phyloP scores from a whole-genome alignment of 768 basidiomycete species.

The Sarcodon sp. region DNA sequence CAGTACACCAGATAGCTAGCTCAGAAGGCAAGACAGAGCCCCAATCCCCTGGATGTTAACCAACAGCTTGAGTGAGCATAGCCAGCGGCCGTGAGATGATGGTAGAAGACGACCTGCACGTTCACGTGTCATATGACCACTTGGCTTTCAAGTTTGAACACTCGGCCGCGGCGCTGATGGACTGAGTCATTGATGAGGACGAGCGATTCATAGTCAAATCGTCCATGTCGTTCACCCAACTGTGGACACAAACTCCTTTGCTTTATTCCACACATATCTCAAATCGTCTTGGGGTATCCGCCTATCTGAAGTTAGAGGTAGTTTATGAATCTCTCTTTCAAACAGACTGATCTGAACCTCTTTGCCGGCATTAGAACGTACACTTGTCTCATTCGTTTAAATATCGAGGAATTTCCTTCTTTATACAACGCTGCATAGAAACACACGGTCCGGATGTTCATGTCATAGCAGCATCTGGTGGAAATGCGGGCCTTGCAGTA shows the following conservation, averaged over 20 bases:
- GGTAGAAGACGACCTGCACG: too few species aligned
- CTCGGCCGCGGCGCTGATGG: too few species aligned
- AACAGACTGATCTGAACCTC: not conserved
- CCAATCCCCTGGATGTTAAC: too few species aligned
- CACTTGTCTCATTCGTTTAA: conserved; percentile 73
- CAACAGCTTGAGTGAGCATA: too few species aligned
- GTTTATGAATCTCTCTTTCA: not conserved
- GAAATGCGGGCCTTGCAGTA: conserved; percentile 70
- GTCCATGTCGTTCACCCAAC: conserved; percentile 1
- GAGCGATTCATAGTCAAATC: too few species aligned
- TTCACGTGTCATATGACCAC: too few species aligned
- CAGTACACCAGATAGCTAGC: too few species aligned
- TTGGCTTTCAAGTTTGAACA: too few species aligned
- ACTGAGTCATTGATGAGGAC: too few species aligned
- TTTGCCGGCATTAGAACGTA: conserved; percentile 34
- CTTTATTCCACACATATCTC: conserved; percentile 50
- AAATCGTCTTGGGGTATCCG: conserved; percentile 30
- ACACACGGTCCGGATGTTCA: conserved; percentile 42
- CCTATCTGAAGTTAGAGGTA: conserved; percentile 68
- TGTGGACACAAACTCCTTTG: conserved; percentile 57
- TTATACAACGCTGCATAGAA: conserved; percentile 37
- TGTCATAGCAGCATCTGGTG: conserved; percentile 59
- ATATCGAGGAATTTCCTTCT: conserved; percentile 55
- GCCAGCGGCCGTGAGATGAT: too few species aligned
- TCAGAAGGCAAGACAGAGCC: too few species aligned